Evolutionary conservation across 306 rosid genomes (phyloP).

Genomic region (Begonia masoniana): DNA sequence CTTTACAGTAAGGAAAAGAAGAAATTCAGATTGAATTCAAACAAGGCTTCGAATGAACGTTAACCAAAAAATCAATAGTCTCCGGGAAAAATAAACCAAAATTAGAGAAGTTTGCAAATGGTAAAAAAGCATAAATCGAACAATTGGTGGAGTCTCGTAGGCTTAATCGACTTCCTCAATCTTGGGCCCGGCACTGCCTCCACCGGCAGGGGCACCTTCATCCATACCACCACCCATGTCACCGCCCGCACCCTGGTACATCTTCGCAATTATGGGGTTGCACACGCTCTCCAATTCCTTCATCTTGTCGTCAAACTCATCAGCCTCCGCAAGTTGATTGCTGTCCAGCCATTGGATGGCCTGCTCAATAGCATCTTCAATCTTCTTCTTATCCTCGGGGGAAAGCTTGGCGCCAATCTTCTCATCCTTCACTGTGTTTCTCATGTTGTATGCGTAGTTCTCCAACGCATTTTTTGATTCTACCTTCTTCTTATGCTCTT

Average conservation of each 20-base stretch:
- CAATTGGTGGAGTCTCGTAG: too few species aligned
- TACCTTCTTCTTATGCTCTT: conserved; percentile 55
- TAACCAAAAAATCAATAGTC: neutral
- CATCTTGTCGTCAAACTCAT: conserved; percentile 74
- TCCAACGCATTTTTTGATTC: conserved; percentile 56
- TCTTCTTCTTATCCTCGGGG: conserved; percentile 50
- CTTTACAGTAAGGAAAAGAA: too few species aligned
- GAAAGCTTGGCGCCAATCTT: conserved; percentile 46
- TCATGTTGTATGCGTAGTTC: conserved; percentile 57
- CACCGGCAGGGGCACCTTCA: conserved; percentile 36
- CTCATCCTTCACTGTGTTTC: conserved; percentile 52
- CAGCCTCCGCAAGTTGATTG: conserved; percentile 56
- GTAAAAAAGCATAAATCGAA: neutral
- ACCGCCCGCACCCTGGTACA: conserved; percentile 61
- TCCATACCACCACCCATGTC: conserved; percentile 33
- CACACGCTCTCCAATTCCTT: conserved; percentile 65
- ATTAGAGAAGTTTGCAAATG: neutral
- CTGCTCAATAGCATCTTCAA: conserved; percentile 49
- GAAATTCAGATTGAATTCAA: too few species aligned
- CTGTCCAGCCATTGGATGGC: conserved; percentile 57
- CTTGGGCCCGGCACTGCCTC: conserved; percentile 57
- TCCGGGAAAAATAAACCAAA: neutral
- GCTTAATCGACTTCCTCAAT: conserved; percentile 63
- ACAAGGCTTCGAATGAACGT: neutral
- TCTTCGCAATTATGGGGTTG: conserved; percentile 71